These are phyloP conservation scores for Catunica adiposa DNA, from an alignment of 2,329 filamentous ascomycete species.

Conservation along the genomic window DNA sequence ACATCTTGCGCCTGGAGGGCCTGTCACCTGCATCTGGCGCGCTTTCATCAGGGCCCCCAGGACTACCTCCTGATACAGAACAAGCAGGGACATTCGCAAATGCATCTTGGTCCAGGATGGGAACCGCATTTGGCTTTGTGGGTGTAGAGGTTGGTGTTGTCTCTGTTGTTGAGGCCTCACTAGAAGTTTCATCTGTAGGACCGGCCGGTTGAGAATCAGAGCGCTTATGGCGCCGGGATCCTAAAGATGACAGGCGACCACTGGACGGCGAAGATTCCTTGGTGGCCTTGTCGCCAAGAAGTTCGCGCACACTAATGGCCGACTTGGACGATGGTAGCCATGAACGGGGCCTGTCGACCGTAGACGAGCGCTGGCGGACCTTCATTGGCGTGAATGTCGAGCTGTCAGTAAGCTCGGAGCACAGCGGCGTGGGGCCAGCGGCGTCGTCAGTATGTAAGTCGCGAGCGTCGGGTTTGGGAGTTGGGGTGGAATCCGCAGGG, in stretches of 20 bases:
- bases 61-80: not conserved
- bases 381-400: slow-evolving; percentile 17
- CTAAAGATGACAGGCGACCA: slow-evolving; percentile 2
- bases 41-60: slow-evolving; percentile 9
- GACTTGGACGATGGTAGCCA: slow-evolving; percentile 35
- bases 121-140: not conserved
- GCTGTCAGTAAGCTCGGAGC: slow-evolving; percentile 3
- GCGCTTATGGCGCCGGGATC: slow-evolving; percentile 6
- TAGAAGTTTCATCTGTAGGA: not conserved
- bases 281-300: slow-evolving; percentile 15
- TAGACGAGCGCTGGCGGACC: slow-evolving; percentile 27
- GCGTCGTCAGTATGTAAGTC: not conserved
- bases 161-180: not conserved
- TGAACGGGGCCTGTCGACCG: slow-evolving; percentile 34
- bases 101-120: not conserved
- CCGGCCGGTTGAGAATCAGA: not conserved
- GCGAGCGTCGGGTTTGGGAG: not conserved
- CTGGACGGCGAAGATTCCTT: slow-evolving; percentile 15
- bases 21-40: slow-evolving; percentile 7
- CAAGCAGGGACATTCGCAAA: not conserved
- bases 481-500: not conserved
- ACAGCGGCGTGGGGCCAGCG: slow-evolving; percentile 5
- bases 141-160: not conserved
- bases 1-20: slow-evolving; percentile 12
- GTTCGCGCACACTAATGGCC: slow-evolving; percentile 22